Percentiles rank a stretch among this genome's conserved stretches.
Evolutionary conservation across 768 basidiomycete genomes (phyloP).

Genomic region (Mrakia blollopis): DNA sequence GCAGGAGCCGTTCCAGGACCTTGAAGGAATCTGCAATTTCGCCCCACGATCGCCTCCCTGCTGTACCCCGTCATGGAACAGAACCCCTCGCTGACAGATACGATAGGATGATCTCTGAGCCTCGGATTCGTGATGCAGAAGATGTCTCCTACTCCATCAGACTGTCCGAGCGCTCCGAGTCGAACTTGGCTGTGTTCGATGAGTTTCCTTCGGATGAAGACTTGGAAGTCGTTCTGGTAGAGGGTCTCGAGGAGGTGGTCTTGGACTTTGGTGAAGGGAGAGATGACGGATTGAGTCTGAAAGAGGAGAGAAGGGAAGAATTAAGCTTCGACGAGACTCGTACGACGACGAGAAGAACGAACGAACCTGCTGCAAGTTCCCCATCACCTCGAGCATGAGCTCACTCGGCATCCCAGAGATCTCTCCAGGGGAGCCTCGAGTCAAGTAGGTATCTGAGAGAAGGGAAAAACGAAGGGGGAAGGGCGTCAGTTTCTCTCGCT

Average conservation of each 20-base stretch:
- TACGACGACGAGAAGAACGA: background rate
- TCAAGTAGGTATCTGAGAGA: background rate
- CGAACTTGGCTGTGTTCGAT: constrained; percentile 25
- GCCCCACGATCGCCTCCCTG: constrained; percentile 6
- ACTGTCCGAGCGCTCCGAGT: background rate
- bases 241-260: background rate
- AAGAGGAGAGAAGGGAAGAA: background rate
- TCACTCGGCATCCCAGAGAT: background rate
- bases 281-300: background rate
- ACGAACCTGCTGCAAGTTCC: constrained; percentile 9
- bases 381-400: background rate
- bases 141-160: background rate
- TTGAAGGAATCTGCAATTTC: constrained; percentile 30
- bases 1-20: constrained; percentile 22
- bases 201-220: constrained; percentile 24
- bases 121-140: constrained; percentile 19
- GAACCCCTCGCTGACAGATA: constrained; percentile 5
- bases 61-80: background rate
- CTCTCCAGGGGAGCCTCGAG: background rate
- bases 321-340: background rate
- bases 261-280: constrained; percentile 3
- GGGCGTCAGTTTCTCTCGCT: background rate
- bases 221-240: constrained; percentile 12
- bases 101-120: constrained; percentile 26
- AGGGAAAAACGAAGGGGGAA: background rate